These are phyloP conservation scores for Guyanaporus albipodus DNA, from an alignment of 768 basidiomycete genomes.

Conservation along the genomic window DNA sequence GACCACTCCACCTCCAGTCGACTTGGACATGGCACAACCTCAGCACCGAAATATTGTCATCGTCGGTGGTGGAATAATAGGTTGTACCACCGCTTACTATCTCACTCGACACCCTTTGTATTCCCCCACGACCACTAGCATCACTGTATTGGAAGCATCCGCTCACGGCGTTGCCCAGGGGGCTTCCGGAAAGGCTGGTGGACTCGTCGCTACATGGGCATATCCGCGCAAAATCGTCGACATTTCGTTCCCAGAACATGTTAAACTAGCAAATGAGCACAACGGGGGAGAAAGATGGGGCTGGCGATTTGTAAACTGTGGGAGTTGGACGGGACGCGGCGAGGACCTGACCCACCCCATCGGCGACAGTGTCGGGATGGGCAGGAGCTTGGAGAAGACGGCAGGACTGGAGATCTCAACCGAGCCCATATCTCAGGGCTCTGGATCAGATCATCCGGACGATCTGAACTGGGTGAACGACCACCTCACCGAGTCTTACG, in stretches of 20 bases:
- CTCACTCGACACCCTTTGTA: conserved; percentile 56
- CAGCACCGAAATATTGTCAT: conserved; percentile 53
- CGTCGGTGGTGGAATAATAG: conserved; percentile 85
- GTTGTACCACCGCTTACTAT: conserved; percentile 81
- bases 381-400: conserved; percentile 51
- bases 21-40: conserved; percentile 20
- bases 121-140: conserved; percentile 34
- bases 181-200: conserved; percentile 81
- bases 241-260: conserved; percentile 66
- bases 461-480: conserved; percentile 53
- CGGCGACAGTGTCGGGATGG: conserved; percentile 28
- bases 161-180: conserved; percentile 65
- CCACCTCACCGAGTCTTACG: conserved; percentile 58
- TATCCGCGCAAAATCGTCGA: conserved; percentile 65
- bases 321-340: conserved; percentile 67
- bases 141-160: conserved; percentile 74
- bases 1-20: background rate
- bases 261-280: conserved; percentile 64
- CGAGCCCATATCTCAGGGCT: conserved; percentile 13
- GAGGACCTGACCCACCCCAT: conserved; percentile 26
- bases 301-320: conserved; percentile 72
- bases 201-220: conserved; percentile 84
- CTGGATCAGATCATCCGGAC: conserved; percentile 40
- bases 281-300: conserved; percentile 76
- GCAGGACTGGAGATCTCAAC: conserved; percentile 36